Percentiles rank a stretch among this genome's conserved stretches.
phyloP scores from a whole-genome alignment of 2,329 filamentous ascomycete genomes.

The Endothia cerciana region DNA sequence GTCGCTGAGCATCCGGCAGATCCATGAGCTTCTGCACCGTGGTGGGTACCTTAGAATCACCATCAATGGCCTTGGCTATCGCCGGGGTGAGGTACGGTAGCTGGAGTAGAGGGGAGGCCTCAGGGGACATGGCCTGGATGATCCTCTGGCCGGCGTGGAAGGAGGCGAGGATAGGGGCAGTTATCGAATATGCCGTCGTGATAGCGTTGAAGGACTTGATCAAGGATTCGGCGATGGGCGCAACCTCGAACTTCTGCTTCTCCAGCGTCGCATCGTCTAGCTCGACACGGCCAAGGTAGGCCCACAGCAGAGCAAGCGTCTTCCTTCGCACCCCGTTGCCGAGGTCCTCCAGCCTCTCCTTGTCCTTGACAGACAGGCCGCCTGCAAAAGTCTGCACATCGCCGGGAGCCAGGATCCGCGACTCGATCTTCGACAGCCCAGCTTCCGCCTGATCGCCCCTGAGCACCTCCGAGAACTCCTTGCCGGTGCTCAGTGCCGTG shows the following conservation, averaged over 20 bases:
- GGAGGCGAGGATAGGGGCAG: constrained; percentile 78
- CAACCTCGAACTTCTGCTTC: constrained; percentile 85
- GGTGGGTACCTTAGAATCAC: constrained; percentile 74
- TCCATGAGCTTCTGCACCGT: constrained; percentile 89
- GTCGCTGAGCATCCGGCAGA: constrained; percentile 74
- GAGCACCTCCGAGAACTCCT: constrained; percentile 80
- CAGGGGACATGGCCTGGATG: constrained; percentile 86
- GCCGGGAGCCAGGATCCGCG: constrained; percentile 70
- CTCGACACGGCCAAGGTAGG: constrained; percentile 87
- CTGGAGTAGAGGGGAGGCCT: constrained; percentile 85
- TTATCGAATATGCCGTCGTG: constrained; percentile 83
- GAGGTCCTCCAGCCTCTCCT: constrained; percentile 74
- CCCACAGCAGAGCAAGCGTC: constrained; percentile 88
- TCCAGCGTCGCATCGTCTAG: constrained; percentile 78
- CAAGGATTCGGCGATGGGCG: constrained; percentile 81
- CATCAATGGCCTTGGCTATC: constrained; percentile 70
- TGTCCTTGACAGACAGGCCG: constrained; percentile 74
- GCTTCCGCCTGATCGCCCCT: constrained; percentile 79
- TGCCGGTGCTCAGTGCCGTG: constrained; percentile 78
- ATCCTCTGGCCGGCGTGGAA: constrained; percentile 84
- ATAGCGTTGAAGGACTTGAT: constrained; percentile 89
- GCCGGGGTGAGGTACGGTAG: constrained; percentile 81
- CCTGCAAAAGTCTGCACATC: constrained; percentile 54
- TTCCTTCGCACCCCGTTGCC: constrained; percentile 84
- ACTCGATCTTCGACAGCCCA: constrained; percentile 82